Conservation (phyloP, 345 rosid species). For the Mangifera indica region DNA sequence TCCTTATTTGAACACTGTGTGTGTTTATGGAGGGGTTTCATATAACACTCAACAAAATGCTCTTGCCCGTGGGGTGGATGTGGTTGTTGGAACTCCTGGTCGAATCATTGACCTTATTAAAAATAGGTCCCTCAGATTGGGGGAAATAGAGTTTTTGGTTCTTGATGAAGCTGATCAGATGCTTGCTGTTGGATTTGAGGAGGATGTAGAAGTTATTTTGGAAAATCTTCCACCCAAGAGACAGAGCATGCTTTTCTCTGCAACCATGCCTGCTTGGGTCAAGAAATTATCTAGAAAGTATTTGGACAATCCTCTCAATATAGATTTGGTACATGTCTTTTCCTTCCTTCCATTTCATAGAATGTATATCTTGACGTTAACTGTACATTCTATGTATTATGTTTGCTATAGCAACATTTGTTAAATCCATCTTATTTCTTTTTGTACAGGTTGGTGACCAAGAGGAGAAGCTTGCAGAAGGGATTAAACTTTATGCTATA, state of each 20-base stretch:
- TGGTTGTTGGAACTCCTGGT: conserved; percentile 98
- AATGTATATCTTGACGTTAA: background rate
- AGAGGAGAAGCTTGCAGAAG: conserved; percentile 94
- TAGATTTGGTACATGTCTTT: conserved; percentile 67
- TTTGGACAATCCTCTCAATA: conserved; percentile 82
- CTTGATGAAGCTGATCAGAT: conserved; percentile 99
- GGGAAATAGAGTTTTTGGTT: conserved; percentile 85
- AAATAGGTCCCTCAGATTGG: conserved; percentile 70
- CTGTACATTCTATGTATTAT: background rate
- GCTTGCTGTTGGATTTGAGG: conserved; percentile 99
- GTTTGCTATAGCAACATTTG: background rate
- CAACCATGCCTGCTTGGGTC: conserved; percentile 98
- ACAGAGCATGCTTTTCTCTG: conserved; percentile 98
- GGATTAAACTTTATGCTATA: conserved; percentile 86
- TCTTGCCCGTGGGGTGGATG: conserved; percentile 88
- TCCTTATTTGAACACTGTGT: conserved; percentile 76
- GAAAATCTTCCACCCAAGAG: conserved; percentile 80
- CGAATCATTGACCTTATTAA: conserved; percentile 84
- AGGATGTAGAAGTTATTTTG: conserved; percentile 82
- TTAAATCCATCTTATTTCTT: background rate
- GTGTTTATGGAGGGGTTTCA: conserved; percentile 97
- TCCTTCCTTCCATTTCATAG: background rate
- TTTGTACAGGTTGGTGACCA: conserved; percentile 76
- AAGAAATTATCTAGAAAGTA: conserved; percentile 88
- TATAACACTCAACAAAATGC: conserved; percentile 77